These are phyloP conservation scores for Salix caprea DNA, from an alignment of 345 rosid genomes.

Conservation along the genomic window DNA sequence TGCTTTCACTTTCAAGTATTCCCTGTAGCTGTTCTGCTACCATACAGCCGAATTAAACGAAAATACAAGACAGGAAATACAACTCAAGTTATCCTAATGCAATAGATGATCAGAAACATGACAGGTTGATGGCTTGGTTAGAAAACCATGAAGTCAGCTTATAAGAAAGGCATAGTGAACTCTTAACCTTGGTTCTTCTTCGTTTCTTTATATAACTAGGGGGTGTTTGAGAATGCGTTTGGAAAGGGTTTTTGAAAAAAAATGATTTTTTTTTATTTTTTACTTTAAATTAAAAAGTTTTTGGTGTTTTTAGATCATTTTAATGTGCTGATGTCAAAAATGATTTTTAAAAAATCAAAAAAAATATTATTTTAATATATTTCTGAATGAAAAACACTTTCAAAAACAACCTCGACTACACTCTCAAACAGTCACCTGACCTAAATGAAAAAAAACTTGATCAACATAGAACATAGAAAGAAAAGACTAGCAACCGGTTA, in stretches of 20 bases:
- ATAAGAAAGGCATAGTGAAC: background rate
- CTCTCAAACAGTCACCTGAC: too few species aligned
- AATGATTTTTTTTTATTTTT: too few species aligned
- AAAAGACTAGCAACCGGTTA: background rate
- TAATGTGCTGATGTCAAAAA: too few species aligned
- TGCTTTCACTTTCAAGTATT: conserved; percentile 79
- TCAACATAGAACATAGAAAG: too few species aligned
- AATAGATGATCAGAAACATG: background rate
- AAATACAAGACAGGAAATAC: background rate
- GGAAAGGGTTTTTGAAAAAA: too few species aligned
- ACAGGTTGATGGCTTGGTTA: background rate
- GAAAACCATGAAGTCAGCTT: background rate
- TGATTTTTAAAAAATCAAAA: too few species aligned
- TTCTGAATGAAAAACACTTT: too few species aligned
- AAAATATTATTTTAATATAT: too few species aligned
- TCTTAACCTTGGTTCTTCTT: background rate
- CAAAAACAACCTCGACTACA: fast-evolving
- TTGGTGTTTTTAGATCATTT: too few species aligned
- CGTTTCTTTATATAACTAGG: background rate
- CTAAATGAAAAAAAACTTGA: too few species aligned
- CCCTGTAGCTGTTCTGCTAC: conserved; percentile 76
- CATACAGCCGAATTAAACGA: background rate
- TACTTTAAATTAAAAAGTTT: too few species aligned
- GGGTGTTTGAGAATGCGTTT: too few species aligned
- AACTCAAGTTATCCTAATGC: background rate